These are phyloP conservation scores for Bipolaris sorokiniana DNA, from an alignment of 2,329 filamentous ascomycete genomes.

Conservation along the genomic window DNA sequence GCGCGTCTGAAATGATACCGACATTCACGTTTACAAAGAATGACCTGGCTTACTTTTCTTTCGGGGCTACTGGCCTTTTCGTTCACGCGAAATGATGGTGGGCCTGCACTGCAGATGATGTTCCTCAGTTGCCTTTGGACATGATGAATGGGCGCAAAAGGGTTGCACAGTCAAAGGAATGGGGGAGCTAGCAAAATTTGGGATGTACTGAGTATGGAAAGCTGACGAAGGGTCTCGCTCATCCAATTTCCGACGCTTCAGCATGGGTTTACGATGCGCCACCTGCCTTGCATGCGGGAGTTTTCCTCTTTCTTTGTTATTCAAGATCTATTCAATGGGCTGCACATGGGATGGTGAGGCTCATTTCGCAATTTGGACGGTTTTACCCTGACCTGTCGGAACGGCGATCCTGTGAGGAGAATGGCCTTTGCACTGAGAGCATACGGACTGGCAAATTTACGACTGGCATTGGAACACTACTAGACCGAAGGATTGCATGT, in stretches of 20 bases:
- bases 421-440: slow-evolving; percentile 12
- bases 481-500: slow-evolving; percentile 21
- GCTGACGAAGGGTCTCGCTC: slow-evolving; percentile 37
- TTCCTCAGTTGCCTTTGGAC: slow-evolving; percentile 40
- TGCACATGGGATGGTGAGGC: slow-evolving; percentile 27
- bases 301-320: slow-evolving; percentile 37
- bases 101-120: slow-evolving; percentile 44
- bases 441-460: slow-evolving; percentile 18
- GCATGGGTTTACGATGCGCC: slow-evolving; percentile 37
- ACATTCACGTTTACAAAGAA: slow-evolving; percentile 44
- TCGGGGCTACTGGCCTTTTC: slow-evolving; percentile 34
- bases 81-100: slow-evolving; percentile 35
- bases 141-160: slow-evolving; percentile 35
- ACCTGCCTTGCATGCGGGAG: slow-evolving; percentile 47
- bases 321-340: slow-evolving; percentile 33
- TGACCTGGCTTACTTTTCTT: slow-evolving; percentile 45
- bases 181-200: slow-evolving; percentile 42
- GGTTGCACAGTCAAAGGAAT: slow-evolving; percentile 37
- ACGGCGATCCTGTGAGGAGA: slow-evolving; percentile 1
- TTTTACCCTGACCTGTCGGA: background rate
- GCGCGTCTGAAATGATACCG: slow-evolving; percentile 49
- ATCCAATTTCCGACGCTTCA: slow-evolving; percentile 29
- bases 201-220: slow-evolving; percentile 33
- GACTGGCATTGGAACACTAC: slow-evolving; percentile 29
- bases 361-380: slow-evolving; percentile 11